These are phyloP conservation scores for Bruguiera sexangula DNA, from an alignment of 345 rosid genomes.

Conservation along the genomic window DNA sequence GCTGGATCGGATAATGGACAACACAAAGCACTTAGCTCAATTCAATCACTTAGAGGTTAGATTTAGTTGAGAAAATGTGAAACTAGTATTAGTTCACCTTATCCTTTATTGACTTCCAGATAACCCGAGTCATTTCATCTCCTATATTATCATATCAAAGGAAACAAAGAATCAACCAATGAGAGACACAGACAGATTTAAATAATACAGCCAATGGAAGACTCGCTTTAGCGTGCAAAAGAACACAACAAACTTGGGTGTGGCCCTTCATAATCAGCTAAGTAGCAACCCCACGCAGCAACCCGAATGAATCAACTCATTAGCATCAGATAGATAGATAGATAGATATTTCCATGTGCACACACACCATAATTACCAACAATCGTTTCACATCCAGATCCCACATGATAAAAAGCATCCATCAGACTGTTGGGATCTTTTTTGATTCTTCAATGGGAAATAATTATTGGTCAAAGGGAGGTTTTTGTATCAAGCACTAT, in stretches of 20 bases:
- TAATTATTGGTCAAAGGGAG: too few relatives aligned
- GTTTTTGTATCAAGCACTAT: too few relatives aligned
- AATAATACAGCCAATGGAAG: background rate
- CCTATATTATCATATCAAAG: conserved; percentile 40
- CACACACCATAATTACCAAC: background rate
- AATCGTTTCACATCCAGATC: background rate
- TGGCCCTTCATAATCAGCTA: too few relatives aligned
- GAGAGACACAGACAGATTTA: background rate
- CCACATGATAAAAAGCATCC: background rate
- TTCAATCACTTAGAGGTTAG: background rate
- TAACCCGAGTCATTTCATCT: conserved; percentile 95
- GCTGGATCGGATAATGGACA: conserved; percentile 36
- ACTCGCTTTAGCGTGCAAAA: background rate
- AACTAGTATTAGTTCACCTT: conserved; percentile 48
- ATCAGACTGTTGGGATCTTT: too few relatives aligned
- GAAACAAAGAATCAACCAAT: conserved; percentile 11
- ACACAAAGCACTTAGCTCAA: background rate
- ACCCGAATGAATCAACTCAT: too few relatives aligned
- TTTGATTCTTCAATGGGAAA: too few relatives aligned
- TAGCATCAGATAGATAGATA: background rate
- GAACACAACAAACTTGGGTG: background rate
- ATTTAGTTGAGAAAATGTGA: background rate
- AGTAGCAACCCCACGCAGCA: too few relatives aligned
- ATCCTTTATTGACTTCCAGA: conserved; percentile 94
- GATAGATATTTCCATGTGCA: background rate